Conservation (phyloP, 1,139 yeast genomes). For the Scheffersomyces titani region DNA sequence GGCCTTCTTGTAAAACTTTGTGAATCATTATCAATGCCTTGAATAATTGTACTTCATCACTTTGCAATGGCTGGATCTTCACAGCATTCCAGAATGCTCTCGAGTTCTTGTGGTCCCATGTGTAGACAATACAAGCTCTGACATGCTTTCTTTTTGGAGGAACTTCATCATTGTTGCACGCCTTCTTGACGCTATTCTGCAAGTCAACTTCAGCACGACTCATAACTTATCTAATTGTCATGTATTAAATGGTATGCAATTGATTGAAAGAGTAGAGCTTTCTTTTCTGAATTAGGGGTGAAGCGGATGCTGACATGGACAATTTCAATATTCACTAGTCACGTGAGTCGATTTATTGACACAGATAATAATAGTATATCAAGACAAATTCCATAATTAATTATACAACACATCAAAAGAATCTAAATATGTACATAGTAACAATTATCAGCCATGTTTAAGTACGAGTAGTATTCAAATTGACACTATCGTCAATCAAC, state of each 20-base stretch:
- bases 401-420: neutral
- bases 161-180: conserved; percentile 81
- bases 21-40: conserved; percentile 88
- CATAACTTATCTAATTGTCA: conserved; percentile 22
- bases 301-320: neutral
- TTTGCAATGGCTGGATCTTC: conserved; percentile 76
- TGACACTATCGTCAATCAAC: no score
- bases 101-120: conserved; percentile 94
- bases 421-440: neutral
- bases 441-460: neutral
- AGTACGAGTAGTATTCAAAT: neutral
- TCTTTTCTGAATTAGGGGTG: neutral
- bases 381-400: no score
- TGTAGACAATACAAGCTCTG: conserved; percentile 87
- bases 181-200: conserved; percentile 75
- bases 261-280: neutral
- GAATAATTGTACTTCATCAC: conserved; percentile 81
- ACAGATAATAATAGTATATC: neutral
- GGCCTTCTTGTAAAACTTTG: conserved; percentile 96
- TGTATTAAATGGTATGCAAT: neutral
- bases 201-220: conserved; percentile 61
- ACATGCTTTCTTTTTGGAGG: conserved; percentile 98
- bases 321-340: no score
- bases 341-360: neutral
- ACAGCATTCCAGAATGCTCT: conserved; percentile 85